A percentile compares a stretch with the other conserved stretches of the same genome.
phyloP scores from a whole-genome alignment of 768 basidiomycete genomes.

The Lactarius evosmus region DNA sequence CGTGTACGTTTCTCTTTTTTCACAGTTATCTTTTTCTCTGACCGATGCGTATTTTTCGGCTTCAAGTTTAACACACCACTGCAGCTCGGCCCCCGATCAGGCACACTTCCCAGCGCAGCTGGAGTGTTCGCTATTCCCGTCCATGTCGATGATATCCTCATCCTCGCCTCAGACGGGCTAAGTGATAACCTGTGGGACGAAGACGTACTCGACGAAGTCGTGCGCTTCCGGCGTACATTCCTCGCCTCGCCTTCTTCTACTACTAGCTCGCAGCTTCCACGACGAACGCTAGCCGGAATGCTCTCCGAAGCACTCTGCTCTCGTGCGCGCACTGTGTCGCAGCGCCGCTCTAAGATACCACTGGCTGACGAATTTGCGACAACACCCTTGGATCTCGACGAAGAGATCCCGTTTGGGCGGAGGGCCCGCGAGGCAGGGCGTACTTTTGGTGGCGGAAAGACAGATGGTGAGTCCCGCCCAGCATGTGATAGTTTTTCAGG shows the following conservation, averaged over 20 bases:
- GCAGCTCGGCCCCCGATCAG: constrained; percentile 59
- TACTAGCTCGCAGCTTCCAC: constrained; percentile 36
- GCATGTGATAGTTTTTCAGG: background rate
- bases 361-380: background rate
- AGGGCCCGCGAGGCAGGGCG: constrained; percentile 73
- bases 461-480: constrained; percentile 57
- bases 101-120: constrained; percentile 65
- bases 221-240: constrained; percentile 49
- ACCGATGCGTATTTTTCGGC: background rate
- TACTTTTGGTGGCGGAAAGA: constrained; percentile 76
- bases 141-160: constrained; percentile 67
- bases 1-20: constrained; percentile 43
- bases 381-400: constrained; percentile 24
- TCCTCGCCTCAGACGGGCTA: constrained; percentile 78
- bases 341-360: constrained; percentile 32
- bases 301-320: constrained; percentile 79
- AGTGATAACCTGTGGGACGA: constrained; percentile 88
- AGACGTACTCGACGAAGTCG: constrained; percentile 80
- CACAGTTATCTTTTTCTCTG: constrained; percentile 2
- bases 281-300: constrained; percentile 61
- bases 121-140: constrained; percentile 70
- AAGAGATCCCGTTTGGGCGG: constrained; percentile 81
- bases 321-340: constrained; percentile 67
- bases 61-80: constrained; percentile 58
- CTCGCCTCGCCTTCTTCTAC: constrained; percentile 10